Evolutionary conservation across 306 rosid species (phyloP).

Genomic region (Fagus sylvatica): DNA sequence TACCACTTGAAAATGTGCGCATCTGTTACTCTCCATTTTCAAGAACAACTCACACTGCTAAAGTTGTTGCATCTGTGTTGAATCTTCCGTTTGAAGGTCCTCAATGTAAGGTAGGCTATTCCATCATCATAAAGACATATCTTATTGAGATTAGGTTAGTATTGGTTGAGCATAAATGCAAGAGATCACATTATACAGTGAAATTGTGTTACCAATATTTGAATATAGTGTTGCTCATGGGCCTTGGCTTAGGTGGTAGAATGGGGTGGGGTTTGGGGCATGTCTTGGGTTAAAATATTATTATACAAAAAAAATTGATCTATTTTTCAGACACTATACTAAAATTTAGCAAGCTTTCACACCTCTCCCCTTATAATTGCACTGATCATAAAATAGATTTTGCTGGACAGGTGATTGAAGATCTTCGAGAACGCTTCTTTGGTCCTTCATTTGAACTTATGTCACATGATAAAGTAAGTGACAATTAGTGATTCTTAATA

Average conservation of each 20-base stretch:
- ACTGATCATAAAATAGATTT: constrained; percentile 7
- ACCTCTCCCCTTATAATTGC: not conserved
- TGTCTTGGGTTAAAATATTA: not conserved
- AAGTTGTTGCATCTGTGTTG: constrained; percentile 54
- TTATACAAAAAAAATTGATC: not conserved
- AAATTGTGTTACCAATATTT: not conserved
- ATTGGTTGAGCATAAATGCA: not conserved
- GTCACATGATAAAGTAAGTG: constrained; percentile 83
- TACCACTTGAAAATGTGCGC: constrained; percentile 57
- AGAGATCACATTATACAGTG: not conserved
- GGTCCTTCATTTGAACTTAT: constrained; percentile 79
- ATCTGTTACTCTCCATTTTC: constrained; percentile 87
- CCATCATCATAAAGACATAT: not conserved
- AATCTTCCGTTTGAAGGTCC: constrained; percentile 62
- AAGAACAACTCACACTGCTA: constrained; percentile 73
- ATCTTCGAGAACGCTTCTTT: constrained; percentile 78
- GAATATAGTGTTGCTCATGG: not conserved
- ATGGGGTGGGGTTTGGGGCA: not conserved
- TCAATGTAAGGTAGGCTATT: constrained; percentile 68
- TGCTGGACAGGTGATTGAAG: constrained; percentile 51
- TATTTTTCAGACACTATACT: not conserved
- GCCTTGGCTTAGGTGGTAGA: not conserved
- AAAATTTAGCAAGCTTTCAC: not conserved
- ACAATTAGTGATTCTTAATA: not conserved
- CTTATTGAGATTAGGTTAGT: not conserved